Evolutionary conservation across 805 yeast species (phyloP), one percentile per base, ranked within the genome.

Genomic region (Lipomyces japonicus): DNA sequence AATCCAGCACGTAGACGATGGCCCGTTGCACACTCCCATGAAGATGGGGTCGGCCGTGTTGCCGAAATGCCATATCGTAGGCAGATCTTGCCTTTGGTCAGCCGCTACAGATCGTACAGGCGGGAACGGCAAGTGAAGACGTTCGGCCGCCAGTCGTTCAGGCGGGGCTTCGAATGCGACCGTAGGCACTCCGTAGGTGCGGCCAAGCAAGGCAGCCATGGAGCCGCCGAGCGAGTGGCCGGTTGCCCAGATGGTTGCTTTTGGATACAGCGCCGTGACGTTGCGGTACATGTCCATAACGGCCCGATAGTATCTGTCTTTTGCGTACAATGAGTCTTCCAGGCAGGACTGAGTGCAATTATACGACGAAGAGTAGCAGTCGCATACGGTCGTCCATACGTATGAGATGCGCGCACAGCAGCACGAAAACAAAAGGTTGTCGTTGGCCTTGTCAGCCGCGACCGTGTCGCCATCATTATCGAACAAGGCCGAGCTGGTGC

Each of bases 201-300:
- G 75, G 0, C 95, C 98, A 39, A 93, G 67, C 44, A 93, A 71
- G 10, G 87, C 75, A 2, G 93, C 81, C 43, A 93, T 71, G 0
- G 96, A 79, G 0, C 97, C 98, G 1, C 98, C 98, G 26, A 93
- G 72, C 0, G 97, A 90, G 65, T 93, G 98, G 2, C 98, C 98
- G 0, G 96, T 85, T 4, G 85, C 75, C 97, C 97, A 93, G 24
- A 93, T 78, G 23, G 80, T 76, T 1, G 88, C 76, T 23, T 75
- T 65, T 1, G 96, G 91, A 64, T 89, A 89, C 48, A 81, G 55
- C 3, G 63, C 53, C 0, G 82, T 74, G 12, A 90, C 95, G 58
- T 86, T 82, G 50, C 82, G 74, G 67, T 86, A 93, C 12, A 93
- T 76, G 55, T 87, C 87, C 48, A 90, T 67, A 0, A 79, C 82